Evolutionary conservation across 108 stramenopile species (phyloP).

Genomic region (Cyclotella distinguenda): DNA sequence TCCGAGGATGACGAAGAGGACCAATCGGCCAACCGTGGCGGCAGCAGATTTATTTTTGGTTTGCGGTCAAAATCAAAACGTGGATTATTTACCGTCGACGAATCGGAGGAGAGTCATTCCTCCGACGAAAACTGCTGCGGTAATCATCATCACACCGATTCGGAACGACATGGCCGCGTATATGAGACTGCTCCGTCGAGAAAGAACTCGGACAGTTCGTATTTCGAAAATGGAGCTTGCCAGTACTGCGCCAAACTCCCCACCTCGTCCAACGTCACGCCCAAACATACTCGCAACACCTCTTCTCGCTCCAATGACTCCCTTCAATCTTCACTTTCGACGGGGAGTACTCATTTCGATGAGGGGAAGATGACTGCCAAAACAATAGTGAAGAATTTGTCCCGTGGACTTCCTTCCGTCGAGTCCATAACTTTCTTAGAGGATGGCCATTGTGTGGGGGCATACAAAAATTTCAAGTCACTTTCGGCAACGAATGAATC

Average conservation of each 20-base stretch:
- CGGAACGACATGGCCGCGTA: neutral
- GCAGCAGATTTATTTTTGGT: neutral
- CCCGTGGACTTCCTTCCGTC: constrained; percentile 26
- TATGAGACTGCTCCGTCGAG: neutral
- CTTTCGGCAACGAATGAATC: constrained; percentile 8
- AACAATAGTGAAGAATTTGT: constrained; percentile 21
- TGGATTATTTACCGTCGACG: neutral
- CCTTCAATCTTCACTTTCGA: neutral
- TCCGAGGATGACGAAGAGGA: no score
- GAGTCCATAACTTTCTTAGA: constrained; percentile 19
- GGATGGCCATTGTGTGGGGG: neutral
- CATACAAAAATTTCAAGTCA: constrained; percentile 6
- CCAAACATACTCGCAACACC: constrained; percentile 6
- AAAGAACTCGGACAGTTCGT: neutral
- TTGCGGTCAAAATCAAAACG: neutral
- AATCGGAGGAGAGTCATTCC: neutral
- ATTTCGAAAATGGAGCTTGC: neutral
- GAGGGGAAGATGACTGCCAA: constrained; percentile 20
- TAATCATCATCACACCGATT: neutral
- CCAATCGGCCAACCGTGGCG: neutral
- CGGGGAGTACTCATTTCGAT: neutral
- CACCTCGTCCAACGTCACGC: neutral
- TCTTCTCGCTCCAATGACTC: constrained; percentile 13
- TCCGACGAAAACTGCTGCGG: neutral
- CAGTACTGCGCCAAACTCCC: neutral